Evolutionary conservation across 208 protist species (phyloP).

Genomic region (Acanthamoeba royreba): DNA sequence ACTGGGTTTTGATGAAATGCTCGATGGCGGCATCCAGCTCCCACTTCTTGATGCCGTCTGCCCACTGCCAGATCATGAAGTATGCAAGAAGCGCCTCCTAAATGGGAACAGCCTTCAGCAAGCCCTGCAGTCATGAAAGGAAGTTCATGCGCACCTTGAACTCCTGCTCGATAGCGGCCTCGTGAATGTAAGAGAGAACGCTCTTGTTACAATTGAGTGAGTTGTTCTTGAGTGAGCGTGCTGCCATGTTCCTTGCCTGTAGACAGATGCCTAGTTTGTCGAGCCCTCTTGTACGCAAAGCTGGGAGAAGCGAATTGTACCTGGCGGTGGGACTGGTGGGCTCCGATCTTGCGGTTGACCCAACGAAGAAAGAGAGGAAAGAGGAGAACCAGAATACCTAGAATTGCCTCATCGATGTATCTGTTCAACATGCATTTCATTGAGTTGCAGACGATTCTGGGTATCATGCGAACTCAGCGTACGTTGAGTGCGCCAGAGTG

Average conservation of each 20-base stretch:
- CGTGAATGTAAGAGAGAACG: constrained; percentile 26
- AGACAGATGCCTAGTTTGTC: neutral
- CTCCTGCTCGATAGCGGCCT: constrained; percentile 27
- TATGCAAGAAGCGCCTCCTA: constrained; percentile 13
- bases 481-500: constrained; percentile 16
- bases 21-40: constrained; percentile 23
- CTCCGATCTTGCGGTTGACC: constrained; percentile 30
- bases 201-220: constrained; percentile 43
- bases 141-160: too few relatives aligned
- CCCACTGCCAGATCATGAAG: constrained; percentile 40
- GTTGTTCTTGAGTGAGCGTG: constrained; percentile 5
- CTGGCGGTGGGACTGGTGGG: neutral
- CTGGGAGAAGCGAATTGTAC: neutral
- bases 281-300: neutral
- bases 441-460: neutral
- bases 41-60: neutral
- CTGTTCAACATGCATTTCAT: neutral
- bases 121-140: too few relatives aligned
- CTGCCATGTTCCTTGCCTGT: neutral
- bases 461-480: too few relatives aligned
- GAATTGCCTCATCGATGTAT: constrained; percentile 15
- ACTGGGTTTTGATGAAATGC: neutral
- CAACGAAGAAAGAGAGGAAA: constrained; percentile 9
- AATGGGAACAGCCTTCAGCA: neutral
- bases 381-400: neutral